Evolutionary conservation across 345 rosid genomes (phyloP).

Genomic region (Diplotaxis tenuifolia): DNA sequence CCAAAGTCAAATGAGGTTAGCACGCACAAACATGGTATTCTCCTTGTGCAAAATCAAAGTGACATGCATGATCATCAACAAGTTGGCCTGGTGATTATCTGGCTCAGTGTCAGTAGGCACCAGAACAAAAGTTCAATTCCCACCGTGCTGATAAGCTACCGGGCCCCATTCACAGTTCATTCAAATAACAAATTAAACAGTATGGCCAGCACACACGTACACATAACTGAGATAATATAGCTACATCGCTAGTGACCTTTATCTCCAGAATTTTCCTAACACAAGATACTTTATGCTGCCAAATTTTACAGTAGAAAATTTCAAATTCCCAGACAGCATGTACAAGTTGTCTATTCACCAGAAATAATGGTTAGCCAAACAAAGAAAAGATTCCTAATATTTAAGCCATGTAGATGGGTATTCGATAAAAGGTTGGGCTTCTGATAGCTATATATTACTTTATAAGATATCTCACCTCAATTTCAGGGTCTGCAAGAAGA

Average conservation of each 20-base stretch:
- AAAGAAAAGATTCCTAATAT: not conserved
- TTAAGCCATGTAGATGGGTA: not conserved
- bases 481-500: slow-evolving; percentile 89
- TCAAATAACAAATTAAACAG: slow-evolving; percentile 24
- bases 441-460: slow-evolving; percentile 7
- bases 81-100: slow-evolving; percentile 4
- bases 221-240: slow-evolving; percentile 16
- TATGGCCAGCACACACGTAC: not conserved
- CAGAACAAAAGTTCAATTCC: slow-evolving; percentile 13
- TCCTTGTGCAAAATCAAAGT: slow-evolving; percentile 6
- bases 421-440: slow-evolving; percentile 10
- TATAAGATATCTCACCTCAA: slow-evolving; percentile 61
- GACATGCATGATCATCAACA: slow-evolving; percentile 24
- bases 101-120: slow-evolving; percentile 5
- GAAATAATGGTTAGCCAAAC: slow-evolving; percentile 1
- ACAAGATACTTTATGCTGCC: slow-evolving; percentile 13
- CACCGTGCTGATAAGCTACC: not conserved
- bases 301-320: slow-evolving; percentile 5
- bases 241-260: not conserved
- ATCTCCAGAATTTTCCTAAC: not conserved
- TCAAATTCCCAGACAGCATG: slow-evolving; percentile 3
- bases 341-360: slow-evolving; percentile 21
- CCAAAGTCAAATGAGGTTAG: slow-evolving; percentile 31
- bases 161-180: slow-evolving; percentile 13
- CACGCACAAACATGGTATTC: slow-evolving; percentile 7